Evolutionary conservation across 1,284 basidiomycete species (phyloP).

Genomic region (Apiotrichum porosum): DNA sequence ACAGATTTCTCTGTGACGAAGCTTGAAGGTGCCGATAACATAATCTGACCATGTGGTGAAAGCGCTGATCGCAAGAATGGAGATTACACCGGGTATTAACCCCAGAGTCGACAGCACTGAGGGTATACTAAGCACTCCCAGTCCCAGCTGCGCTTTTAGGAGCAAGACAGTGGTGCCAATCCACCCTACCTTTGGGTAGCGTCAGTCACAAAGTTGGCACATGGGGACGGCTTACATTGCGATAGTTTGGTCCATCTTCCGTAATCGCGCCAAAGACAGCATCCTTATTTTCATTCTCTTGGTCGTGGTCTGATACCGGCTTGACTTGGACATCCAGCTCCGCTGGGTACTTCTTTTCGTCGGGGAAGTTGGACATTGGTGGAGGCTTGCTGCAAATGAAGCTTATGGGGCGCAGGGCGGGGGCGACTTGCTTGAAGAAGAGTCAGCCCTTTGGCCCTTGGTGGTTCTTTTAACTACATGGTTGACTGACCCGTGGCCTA

Average conservation of each 20-base stretch:
- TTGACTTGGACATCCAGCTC: not conserved
- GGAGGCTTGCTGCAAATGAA: no score
- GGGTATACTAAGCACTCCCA: slow-evolving; percentile 37
- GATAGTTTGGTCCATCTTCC: slow-evolving; percentile 35
- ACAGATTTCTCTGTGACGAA: slow-evolving; percentile 12
- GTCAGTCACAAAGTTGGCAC: no score
- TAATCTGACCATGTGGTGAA: slow-evolving; percentile 26
- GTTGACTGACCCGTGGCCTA: no score
- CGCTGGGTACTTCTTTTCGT: no score
- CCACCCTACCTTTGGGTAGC: slow-evolving; percentile 18
- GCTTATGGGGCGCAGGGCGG: no score
- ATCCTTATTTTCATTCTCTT: not conserved
- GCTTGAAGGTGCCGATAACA: slow-evolving; percentile 19
- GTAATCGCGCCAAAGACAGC: slow-evolving; percentile 32
- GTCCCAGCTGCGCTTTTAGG: slow-evolving; percentile 39
- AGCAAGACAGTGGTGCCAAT: slow-evolving; percentile 21
- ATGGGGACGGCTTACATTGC: slow-evolving; percentile 23
- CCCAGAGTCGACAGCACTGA: slow-evolving; percentile 26
- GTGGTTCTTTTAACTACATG: no score
- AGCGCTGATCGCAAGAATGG: slow-evolving; percentile 24
- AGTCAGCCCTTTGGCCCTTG: no score
- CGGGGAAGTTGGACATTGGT: no score
- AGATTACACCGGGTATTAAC: slow-evolving; percentile 29
- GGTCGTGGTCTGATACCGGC: not conserved
- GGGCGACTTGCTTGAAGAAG: no score